A percentile compares a stretch with the other conserved stretches of the same genome.
These are phyloP conservation scores for Schizophyllum amplum DNA, from an alignment of 1,284 basidiomycete genomes.

Conservation along the genomic window DNA sequence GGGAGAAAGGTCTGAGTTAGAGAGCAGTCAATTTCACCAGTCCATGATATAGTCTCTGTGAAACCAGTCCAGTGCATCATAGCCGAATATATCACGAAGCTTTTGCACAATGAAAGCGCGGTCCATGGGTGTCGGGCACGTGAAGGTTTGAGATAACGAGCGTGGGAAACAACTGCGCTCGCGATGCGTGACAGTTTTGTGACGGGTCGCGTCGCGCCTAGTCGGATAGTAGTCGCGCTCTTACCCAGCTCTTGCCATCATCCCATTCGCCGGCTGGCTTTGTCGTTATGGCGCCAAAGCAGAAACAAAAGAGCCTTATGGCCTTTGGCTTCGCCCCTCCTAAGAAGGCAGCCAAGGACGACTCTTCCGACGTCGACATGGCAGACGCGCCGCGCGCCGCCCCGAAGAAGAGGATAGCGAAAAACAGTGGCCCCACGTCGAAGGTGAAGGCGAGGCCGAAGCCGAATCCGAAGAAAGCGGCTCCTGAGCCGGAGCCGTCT, in stretches of 20 bases:
- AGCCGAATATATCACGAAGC: slow-evolving; percentile 24
- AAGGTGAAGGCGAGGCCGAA: slow-evolving; percentile 22
- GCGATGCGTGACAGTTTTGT: not conserved
- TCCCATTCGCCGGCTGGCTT: too few relatives aligned
- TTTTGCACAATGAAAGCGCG: not conserved
- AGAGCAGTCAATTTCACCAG: slow-evolving; percentile 24
- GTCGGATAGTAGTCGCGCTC: too few relatives aligned
- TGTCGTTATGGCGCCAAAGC: slow-evolving; percentile 8
- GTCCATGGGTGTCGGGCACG: not conserved
- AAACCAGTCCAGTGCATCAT: slow-evolving; percentile 40
- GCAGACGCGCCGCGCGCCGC: slow-evolving; percentile 8
- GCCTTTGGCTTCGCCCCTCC: slow-evolving; percentile 39
- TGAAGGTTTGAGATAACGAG: not conserved
- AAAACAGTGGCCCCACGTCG: slow-evolving; percentile 3
- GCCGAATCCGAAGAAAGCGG: slow-evolving; percentile 21
- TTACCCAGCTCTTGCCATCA: too few relatives aligned
- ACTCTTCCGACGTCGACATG: slow-evolving; percentile 15
- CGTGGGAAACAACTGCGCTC: not conserved
- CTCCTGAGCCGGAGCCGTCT: slow-evolving; percentile 11
- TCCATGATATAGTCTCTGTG: slow-evolving; percentile 32
- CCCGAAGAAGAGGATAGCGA: slow-evolving; percentile 16
- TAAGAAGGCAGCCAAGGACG: slow-evolving; percentile 13
- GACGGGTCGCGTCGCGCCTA: slow-evolving; percentile 6
- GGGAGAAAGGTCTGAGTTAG: not conserved
- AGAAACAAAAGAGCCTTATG: slow-evolving; percentile 48